Conservation (phyloP, 176 grass and related monocot genomes). For the Avena atlantica region DNA sequence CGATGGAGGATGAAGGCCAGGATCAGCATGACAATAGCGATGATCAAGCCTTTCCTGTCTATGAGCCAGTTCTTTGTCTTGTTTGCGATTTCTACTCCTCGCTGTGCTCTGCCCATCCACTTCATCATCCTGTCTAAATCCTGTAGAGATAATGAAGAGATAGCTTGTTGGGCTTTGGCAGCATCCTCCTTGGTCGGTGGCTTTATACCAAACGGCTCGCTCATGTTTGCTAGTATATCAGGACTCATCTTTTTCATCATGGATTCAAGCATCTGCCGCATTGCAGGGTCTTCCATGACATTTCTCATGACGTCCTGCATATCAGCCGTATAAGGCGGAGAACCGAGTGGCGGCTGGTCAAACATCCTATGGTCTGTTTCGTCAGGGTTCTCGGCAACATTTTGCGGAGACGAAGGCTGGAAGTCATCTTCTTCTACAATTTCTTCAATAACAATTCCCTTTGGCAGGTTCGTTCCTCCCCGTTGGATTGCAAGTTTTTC, state of each 20-base stretch:
- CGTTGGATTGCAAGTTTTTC: slow-evolving; percentile 42
- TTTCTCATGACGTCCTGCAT: slow-evolving; percentile 68
- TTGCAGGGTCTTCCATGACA: slow-evolving; percentile 84
- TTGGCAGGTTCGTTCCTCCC: slow-evolving; percentile 11
- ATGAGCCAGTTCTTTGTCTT: slow-evolving; percentile 90
- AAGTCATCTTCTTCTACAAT: slow-evolving; percentile 50
- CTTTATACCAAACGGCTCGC: slow-evolving; percentile 70
- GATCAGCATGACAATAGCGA: slow-evolving; percentile 79
- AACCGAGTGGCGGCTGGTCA: slow-evolving; percentile 47
- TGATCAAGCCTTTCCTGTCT: slow-evolving; percentile 70
- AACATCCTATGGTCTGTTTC: slow-evolving; percentile 38
- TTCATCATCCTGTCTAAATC: slow-evolving; percentile 85
- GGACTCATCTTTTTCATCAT: slow-evolving; percentile 92
- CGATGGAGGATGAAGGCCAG: slow-evolving; percentile 60
- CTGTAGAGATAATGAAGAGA: slow-evolving; percentile 70
- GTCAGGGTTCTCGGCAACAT: not conserved
- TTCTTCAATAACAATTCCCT: slow-evolving; percentile 85
- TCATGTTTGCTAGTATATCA: slow-evolving; percentile 86
- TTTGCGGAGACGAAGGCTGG: slow-evolving; percentile 36
- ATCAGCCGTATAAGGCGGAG: slow-evolving; percentile 56
- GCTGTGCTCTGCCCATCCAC: slow-evolving; percentile 72
- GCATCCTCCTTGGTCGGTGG: slow-evolving; percentile 78
- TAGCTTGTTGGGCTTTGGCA: slow-evolving; percentile 67
- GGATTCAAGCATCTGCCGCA: slow-evolving; percentile 76
- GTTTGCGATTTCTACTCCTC: slow-evolving; percentile 63